Evolutionary conservation across 805 yeast species (phyloP), one percentile per base, ranked within the genome.

Genomic region (Wickerhamomyces strasburgensis): DNA sequence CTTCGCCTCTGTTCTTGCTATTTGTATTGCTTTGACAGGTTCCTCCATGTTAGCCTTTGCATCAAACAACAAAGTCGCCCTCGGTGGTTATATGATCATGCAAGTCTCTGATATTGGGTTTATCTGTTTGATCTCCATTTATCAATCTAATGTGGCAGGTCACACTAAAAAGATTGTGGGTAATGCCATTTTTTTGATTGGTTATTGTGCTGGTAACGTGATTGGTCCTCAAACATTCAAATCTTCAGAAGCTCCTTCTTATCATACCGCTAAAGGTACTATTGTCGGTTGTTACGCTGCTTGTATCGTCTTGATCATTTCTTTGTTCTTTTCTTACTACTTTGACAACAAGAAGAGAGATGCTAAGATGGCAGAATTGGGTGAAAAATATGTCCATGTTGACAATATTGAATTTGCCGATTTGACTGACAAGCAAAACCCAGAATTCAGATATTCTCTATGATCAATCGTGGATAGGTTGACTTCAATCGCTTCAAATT

Each of bases 191-290:
- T 70, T 70, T 33, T 67, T 83, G 57, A 68, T 82, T 40, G 81
- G 77, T 5, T 84, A 80, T 54, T 76, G 84, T 28, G 72, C 75
- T 31, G 84, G 86, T 13, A 78, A 80, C 55, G 63, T 82, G 27
- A 71, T 80, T 39, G 90, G 89, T 3, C 88, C 93, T 5, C 87
- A 80, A 57, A 68, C 83, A 14, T 84, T 84, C 62, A 68, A 64
- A 40, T 58, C 70, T 0, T 46, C 58, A 5, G 74, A 80, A 40
- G 78, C 75, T n/a, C 88, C 88, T 6, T 52, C 57, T 28, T 84
- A 81, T 49, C 59, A 54, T 6, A 72, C 74, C 23, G 83, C 80
- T 3, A 75, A 75, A 44, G 63, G 68, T 19, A 31, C 40, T 15
- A 36, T 44, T 18, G 44, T 40, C 3, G 44, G 39, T 6, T 40